Conservation (phyloP, 2,329 filamentous ascomycete species). For the Pezicula radicicola region DNA sequence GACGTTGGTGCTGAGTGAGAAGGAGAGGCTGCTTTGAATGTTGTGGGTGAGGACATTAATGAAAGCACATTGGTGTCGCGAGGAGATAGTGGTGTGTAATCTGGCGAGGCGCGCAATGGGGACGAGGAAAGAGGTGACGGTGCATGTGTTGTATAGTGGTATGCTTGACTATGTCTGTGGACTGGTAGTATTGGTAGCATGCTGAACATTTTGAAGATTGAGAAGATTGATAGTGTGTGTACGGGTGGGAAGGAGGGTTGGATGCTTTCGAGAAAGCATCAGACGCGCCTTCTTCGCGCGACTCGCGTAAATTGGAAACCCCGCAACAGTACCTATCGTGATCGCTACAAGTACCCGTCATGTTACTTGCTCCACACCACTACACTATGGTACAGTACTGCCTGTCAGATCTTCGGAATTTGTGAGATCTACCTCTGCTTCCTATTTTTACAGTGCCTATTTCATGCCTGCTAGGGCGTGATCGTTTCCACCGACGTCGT, state of each 20-base stretch:
- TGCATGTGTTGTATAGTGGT: constrained; percentile 35
- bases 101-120: constrained; percentile 50
- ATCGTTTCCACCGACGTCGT: no score
- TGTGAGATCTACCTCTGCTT: no score
- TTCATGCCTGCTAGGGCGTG: no score
- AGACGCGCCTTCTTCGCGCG: not conserved
- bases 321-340: not conserved
- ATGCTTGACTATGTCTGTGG: constrained; percentile 8
- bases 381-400: no score
- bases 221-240: constrained; percentile 1
- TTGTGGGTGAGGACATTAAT: constrained; percentile 19
- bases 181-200: constrained; percentile 15
- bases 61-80: constrained; percentile 40
- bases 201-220: constrained; percentile 21
- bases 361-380: no score
- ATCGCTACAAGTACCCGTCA: no score
- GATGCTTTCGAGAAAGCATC: not conserved
- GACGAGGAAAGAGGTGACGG: constrained; percentile 59
- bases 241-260: not conserved
- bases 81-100: constrained; percentile 38
- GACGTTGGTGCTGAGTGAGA: not conserved
- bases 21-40: not conserved
- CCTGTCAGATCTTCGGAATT: no score
- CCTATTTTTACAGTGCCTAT: no score
- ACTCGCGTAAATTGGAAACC: not conserved